Percentiles rank a stretch among this genome's conserved stretches.
Conservation (phyloP, 345 rosid species). For the Eucalyptus virginea region DNA sequence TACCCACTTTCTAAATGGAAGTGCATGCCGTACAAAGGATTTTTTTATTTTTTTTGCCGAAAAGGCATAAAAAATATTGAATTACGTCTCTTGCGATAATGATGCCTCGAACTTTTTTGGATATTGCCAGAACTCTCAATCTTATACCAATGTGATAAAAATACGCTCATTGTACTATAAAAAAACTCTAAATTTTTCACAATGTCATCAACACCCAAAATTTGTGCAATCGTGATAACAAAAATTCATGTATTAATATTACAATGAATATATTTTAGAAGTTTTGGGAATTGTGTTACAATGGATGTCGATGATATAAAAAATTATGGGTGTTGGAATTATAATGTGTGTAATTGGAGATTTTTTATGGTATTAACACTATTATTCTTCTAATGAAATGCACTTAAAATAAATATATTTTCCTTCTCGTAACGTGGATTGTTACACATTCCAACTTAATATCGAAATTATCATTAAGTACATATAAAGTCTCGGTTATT, state of each 20-base stretch:
- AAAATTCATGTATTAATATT: background rate
- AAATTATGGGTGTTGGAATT: background rate
- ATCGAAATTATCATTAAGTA: background rate
- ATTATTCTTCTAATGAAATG: background rate
- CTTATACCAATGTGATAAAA: background rate
- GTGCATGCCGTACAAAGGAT: background rate
- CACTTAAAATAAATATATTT: background rate
- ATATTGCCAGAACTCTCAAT: accelerated
- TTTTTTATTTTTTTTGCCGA: background rate
- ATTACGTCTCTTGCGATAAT: background rate
- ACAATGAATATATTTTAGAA: accelerated
- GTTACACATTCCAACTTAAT: background rate
- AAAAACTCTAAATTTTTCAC: accelerated
- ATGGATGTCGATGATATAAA: background rate
- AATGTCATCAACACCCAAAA: accelerated
- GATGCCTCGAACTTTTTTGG: background rate
- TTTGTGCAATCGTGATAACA: too few species aligned
- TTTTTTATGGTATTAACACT: background rate
- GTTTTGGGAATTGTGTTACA: background rate
- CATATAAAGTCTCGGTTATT: accelerated
- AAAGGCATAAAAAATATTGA: background rate
- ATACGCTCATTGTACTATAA: accelerated
- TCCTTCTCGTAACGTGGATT: background rate
- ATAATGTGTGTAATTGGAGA: background rate
- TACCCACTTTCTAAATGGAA: background rate